phyloP scores from a whole-genome alignment of 2,329 filamentous ascomycete species.

The Ramularia endophylla region DNA sequence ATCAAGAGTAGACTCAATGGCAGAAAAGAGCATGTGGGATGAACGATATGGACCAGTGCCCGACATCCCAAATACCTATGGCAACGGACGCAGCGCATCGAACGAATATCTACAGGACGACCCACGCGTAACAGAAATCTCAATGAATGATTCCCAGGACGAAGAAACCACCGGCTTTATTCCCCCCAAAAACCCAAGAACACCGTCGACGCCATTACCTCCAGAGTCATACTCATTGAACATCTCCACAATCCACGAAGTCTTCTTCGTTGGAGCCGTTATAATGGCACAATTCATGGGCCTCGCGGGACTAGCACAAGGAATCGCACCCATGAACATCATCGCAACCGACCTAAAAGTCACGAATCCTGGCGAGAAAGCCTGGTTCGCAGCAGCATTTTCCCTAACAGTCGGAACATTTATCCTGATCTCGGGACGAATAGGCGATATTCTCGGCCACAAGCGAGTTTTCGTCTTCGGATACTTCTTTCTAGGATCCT shows the following conservation, averaged over 20 bases:
- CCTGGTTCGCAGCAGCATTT: conserved; percentile 41
- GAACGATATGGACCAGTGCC: conserved; percentile 15
- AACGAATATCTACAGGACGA: conserved; percentile 22
- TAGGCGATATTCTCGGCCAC: conserved; percentile 40
- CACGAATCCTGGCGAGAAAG: conserved; percentile 36
- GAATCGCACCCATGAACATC: conserved; percentile 37
- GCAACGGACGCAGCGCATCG: conserved; percentile 15
- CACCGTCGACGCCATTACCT: conserved; percentile 1
- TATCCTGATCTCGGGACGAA: conserved; percentile 39
- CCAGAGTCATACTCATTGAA: conserved; percentile 5
- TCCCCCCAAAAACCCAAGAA: background rate
- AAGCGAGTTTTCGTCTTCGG: conserved; percentile 37
- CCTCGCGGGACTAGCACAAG: conserved; percentile 24
- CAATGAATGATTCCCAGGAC: conserved; percentile 13
- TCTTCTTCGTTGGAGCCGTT: conserved; percentile 21
- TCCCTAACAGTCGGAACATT: conserved; percentile 40
- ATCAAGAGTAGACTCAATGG: conserved; percentile 24
- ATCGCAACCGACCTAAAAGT: conserved; percentile 40
- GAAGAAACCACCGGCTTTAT: background rate
- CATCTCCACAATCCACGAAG: conserved; percentile 20
- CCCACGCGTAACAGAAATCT: conserved; percentile 8
- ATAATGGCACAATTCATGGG: conserved; percentile 26
- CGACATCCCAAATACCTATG: conserved; percentile 24
- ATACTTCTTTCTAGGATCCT: conserved; percentile 35
- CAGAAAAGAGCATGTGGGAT: conserved; percentile 16